Evolutionary conservation across 2,329 filamentous ascomycete species (phyloP), one percentile per base, ranked within the genome.

Genomic region (Beauveria medogensis): DNA sequence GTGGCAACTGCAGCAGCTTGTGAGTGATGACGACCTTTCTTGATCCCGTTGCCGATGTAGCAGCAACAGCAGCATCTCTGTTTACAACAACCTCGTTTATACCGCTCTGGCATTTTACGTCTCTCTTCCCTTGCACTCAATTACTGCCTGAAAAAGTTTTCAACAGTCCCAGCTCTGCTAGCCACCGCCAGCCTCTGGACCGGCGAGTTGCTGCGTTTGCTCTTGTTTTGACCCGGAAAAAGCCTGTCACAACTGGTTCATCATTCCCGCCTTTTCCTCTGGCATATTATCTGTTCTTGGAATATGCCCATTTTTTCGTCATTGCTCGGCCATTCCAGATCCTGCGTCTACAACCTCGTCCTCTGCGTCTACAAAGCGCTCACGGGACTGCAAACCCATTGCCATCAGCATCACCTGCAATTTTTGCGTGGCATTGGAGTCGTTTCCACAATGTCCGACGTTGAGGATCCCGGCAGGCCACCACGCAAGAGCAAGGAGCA

Each of bases 1-100:
- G 14, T 76, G 73, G 74, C 67, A 72, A 41, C 67, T 80, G 28
- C 73, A 73, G 60, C 68, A 67, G 63, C 64, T 72, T 63, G 78
- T 80, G 66, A 74, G 76, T 72, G 0, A 12, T 72, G 0, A 10
- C 18, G 20, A 51, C 10, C 8, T 63, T 54, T 61, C 59, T 58
- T 37, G 57, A 59, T 55, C 28, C 4, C 44, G n/a, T 10, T n/a
- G 18, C 18, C 8, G 14, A 43, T 59, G 47, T 9, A 14, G 7
- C 14, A n/a, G 34, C 20, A 41, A 26, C 30, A 40, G 12, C 48
- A 10, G n/a, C 34, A 30, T 10, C 3, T 53, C 20, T 40, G 28
- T 34, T 34, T 14, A n/a, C 24, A 16, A 26, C 9, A 43, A 37
- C 34, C 5, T 16, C 12, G 34, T 37, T 37, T 16, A 37, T 12